phyloP scores from a whole-genome alignment of 2,329 filamentous ascomycete species.

The Hypoxylon sp. region DNA sequence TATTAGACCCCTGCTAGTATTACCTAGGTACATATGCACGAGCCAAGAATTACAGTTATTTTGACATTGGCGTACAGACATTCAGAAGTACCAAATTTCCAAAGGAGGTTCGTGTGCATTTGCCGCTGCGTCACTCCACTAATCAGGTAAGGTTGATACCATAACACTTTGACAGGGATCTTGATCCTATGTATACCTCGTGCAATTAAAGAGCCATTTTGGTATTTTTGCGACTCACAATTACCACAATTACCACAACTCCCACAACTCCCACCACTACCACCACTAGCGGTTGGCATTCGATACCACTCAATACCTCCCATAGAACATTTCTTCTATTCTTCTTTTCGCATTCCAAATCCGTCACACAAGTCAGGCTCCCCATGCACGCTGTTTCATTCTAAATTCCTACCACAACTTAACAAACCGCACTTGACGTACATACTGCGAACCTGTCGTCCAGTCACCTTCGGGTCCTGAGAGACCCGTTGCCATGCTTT shows the following conservation, averaged over 20 bases:
- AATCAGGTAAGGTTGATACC: constrained; percentile 37
- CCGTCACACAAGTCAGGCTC: constrained; percentile 37
- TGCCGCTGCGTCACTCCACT: constrained; percentile 39
- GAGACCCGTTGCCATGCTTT: constrained; percentile 31
- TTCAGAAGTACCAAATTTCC: constrained; percentile 41
- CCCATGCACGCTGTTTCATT: constrained; percentile 38
- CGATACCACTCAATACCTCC: constrained; percentile 19
- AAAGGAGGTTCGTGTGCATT: constrained; percentile 38
- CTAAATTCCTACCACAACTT: constrained; percentile 35
- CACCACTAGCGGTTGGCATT: constrained; percentile 11
- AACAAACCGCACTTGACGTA: constrained; percentile 34
- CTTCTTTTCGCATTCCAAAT: constrained; percentile 43
- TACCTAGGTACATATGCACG: constrained; percentile 17
- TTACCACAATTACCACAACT: constrained; percentile 2
- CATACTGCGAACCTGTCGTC: constrained; percentile 32
- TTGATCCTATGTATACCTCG: constrained; percentile 38
- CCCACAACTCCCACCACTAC: neutral
- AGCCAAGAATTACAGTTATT: constrained; percentile 31
- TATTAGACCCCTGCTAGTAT: constrained; percentile 19
- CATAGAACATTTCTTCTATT: constrained; percentile 43
- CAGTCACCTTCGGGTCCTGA: constrained; percentile 36
- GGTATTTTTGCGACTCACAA: constrained; percentile 18
- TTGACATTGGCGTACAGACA: constrained; percentile 19
- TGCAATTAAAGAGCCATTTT: constrained; percentile 31
- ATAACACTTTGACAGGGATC: constrained; percentile 28